Evolutionary conservation across 371 early-diverging fungal genomes (phyloP), one percentile per base, ranked within the genome.

Genomic region (Circinella umbellata): DNA sequence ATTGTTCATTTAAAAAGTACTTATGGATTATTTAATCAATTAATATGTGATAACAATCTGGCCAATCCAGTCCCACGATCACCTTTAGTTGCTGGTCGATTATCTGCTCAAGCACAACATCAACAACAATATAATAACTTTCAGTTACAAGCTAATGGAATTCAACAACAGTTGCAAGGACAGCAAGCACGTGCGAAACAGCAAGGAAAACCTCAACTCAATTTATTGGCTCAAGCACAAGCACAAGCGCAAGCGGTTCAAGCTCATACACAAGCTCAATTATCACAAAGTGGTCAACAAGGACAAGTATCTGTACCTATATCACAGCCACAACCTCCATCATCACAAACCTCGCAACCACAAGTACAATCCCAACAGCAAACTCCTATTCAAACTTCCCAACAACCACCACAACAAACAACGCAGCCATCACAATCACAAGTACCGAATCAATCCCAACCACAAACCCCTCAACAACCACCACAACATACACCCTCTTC

Each of bases 31-130:
- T 82, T 83, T 59, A 89, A 86, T 61, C 80, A 73, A 5, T 55
- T 89, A 20, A 62, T 85, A 13, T 87, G 83, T 66, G 89, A 88
- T 51, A 84, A 84, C 49, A 83, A 85, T 10, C 78, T 81, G 14
- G 76, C 81, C 15, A 86, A 84, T 10, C 77, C 80, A n/a, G 75
- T 80, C 11, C 81, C 83, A 38, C 77, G 81, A 17, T 82, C 86
- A 7, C 82, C 85, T 8, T 80, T 79, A 27, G 80, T 81, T 34
- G 71, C 80, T 2, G 75, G 76, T 7, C 83, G 84, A 11, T 63
- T 83, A 42, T 69, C 76, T 4, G 71, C 77, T 0, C 78, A 79
- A 2, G 59, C 74, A 11, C 39, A 66, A 20, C 70, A 71, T 38
- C 72, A 73, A 57, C 76, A 72, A 51, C 83, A 70, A 66, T 73